Base-by-base conservation (phyloP, 2,329 filamentous ascomycete genomes). In the Cercospora berteroae region DNA sequence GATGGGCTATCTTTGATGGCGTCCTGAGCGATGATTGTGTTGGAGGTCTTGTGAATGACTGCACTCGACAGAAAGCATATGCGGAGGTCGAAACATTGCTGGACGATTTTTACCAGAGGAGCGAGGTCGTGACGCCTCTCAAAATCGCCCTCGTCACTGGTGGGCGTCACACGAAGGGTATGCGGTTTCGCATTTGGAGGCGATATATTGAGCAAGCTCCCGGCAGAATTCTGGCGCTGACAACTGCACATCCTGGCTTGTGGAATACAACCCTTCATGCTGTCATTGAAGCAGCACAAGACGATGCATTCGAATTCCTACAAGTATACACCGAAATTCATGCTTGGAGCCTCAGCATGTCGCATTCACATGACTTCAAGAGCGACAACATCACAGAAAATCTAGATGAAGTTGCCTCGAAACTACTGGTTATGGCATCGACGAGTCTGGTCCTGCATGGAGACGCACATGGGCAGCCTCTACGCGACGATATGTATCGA, bases 1-100 rank as follows among this genome's bases (percentile, higher is more conserved):
- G 75, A 52, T 73, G 76, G 61, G 80, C 80, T 7, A 73, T 82
- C 57, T 66, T 69, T 8, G 77, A 80, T 18, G 70, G 71, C 0
- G 64, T 80, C 13, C 69, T 81, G 6, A 65, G 69, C 25, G 63
- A 65, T 0, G 13, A 25, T 1, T 63, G 55, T n/a, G 59, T 68
- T 16, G 50, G 60, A n/a, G 60, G 25, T 13, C 60, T 74, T 4
- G 50, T 70, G 2, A n/a, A 55, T 0, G 20, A 29, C 2, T 72
- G 71, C 36, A 62, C 59, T 36, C 36, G 18, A 3, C 18, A 63
- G 20, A 31, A 31, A 13, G 67, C 67, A 16, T 36, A 61, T 29
- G 23, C 12, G 4, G 71, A 67, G 50, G 67, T 31, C 20, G 44
- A 44, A 60, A 25, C 62, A 36, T 23, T 61, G 56, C n/a, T 59